These are phyloP conservation scores for Castanea sativa DNA, from an alignment of 306 rosid species.

Conservation along the genomic window DNA sequence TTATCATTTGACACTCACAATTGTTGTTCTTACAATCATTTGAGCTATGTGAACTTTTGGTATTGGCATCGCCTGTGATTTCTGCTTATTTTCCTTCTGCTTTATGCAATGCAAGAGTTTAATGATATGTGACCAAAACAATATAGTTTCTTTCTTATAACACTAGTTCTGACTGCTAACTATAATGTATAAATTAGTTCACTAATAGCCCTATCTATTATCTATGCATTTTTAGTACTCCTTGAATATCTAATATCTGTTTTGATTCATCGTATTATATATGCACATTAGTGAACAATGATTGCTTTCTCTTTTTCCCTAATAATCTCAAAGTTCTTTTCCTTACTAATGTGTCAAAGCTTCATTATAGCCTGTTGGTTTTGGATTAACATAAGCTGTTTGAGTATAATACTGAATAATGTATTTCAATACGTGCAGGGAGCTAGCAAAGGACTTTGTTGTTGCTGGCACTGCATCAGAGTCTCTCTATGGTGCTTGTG, in stretches of 20 bases:
- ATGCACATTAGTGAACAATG: neutral
- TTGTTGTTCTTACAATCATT: neutral
- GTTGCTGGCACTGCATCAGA: constrained; percentile 97
- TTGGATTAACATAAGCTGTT: neutral
- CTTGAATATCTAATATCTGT: too few species aligned
- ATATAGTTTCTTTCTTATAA: neutral
- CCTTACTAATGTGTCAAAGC: neutral
- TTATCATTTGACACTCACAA: neutral
- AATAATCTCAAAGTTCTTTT: neutral
- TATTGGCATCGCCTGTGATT: neutral
- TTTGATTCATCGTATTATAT: too few species aligned
- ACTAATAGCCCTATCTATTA: too few species aligned
- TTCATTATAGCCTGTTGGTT: neutral
- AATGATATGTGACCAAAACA: neutral
- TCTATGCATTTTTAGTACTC: too few species aligned
- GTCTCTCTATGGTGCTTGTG: constrained; percentile 98
- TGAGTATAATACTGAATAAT: neutral
- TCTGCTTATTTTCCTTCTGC: neutral
- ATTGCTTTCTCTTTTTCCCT: neutral
- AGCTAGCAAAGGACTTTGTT: constrained; percentile 95
- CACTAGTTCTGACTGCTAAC: neutral
- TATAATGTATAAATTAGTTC: neutral
- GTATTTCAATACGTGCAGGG: constrained; percentile 51
- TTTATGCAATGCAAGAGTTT: neutral
- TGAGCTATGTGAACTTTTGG: neutral